phyloP scores from a whole-genome alignment of 768 basidiomycete species.

The Lactarius indigo region DNA sequence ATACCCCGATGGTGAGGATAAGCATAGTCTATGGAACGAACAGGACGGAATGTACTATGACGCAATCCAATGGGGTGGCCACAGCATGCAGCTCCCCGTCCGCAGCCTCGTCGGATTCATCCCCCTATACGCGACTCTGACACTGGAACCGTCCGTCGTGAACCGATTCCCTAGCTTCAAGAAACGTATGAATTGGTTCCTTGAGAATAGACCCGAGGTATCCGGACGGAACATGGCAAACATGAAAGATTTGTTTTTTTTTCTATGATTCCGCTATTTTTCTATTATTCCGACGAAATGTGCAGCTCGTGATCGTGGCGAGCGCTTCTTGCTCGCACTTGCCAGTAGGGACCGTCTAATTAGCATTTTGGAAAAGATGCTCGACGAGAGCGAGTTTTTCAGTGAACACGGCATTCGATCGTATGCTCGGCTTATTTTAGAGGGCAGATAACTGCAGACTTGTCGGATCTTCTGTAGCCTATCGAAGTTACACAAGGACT shows the following conservation, averaged over 20 bases:
- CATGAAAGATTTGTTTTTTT: slow-evolving; percentile 59
- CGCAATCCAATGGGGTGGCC: slow-evolving; percentile 83
- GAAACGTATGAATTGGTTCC: slow-evolving; percentile 98
- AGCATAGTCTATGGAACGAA: slow-evolving; percentile 90
- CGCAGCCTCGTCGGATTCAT: slow-evolving; percentile 97
- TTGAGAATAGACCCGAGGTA: slow-evolving; percentile 89
- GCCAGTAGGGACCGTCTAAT: slow-evolving; percentile 89
- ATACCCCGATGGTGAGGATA: slow-evolving; percentile 74
- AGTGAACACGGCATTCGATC: slow-evolving; percentile 95
- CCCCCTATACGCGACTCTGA: slow-evolving; percentile 91
- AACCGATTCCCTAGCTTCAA: slow-evolving; percentile 99
- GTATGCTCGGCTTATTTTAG: slow-evolving; percentile 44
- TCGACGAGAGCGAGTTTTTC: slow-evolving; percentile 95
- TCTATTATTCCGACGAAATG: slow-evolving; percentile 28
- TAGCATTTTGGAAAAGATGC: slow-evolving; percentile 90
- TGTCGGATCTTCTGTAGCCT: slow-evolving; percentile 45
- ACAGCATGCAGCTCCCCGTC: slow-evolving; percentile 88
- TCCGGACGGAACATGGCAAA: too few species aligned
- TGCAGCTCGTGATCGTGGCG: slow-evolving; percentile 61
- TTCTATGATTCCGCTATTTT: background rate
- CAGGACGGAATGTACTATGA: slow-evolving; percentile 99
- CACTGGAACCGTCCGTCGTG: slow-evolving; percentile 84
- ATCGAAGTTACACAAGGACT: slow-evolving; percentile 84
- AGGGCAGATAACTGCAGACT: background rate
- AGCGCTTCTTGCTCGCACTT: slow-evolving; percentile 86